phyloP scores from a whole-genome alignment of 352 stramenopile species.

The Phytophthora fragariaefolia region DNA sequence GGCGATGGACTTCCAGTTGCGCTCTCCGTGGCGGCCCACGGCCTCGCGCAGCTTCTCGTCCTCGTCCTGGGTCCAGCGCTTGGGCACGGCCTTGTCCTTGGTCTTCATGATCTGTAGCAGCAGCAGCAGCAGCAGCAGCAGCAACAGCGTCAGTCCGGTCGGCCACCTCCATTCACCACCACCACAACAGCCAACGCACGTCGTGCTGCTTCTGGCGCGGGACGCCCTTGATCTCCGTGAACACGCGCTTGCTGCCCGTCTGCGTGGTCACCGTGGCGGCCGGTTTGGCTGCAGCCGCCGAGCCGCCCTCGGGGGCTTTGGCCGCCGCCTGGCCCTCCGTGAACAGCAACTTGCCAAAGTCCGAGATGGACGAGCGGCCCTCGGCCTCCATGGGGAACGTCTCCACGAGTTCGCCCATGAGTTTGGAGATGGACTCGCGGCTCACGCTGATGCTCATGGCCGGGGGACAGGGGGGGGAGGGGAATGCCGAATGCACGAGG shows the following conservation, averaged over 20 bases:
- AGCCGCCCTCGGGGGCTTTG: neutral
- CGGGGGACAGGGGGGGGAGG: neutral
- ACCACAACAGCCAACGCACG: constrained; percentile 30
- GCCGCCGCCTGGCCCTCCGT: constrained; percentile 61
- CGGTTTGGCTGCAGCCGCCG: neutral
- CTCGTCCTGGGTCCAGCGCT: constrained; percentile 82
- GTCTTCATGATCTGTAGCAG: constrained; percentile 74
- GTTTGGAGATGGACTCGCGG: constrained; percentile 85
- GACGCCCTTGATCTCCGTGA: constrained; percentile 86
- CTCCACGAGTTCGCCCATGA: constrained; percentile 87
- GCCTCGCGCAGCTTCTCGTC: constrained; percentile 82
- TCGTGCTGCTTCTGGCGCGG: constrained; percentile 85
- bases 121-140: constrained; percentile 1
- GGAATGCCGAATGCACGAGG: too few species aligned
- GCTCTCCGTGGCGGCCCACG: constrained; percentile 78
- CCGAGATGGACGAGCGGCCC: constrained; percentile 80
- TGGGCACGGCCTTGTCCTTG: constrained; percentile 85
- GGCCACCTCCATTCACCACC: constrained; percentile 1
- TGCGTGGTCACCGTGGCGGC: constrained; percentile 9
- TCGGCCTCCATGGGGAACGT: constrained; percentile 82
- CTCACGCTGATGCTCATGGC: constrained; percentile 81
- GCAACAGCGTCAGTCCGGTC: too few species aligned
- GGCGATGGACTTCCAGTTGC: constrained; percentile 91
- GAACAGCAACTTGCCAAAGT: constrained; percentile 89
- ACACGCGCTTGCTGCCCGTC: constrained; percentile 75